Evolutionary conservation across 768 basidiomycete species (phyloP).

Genomic region (Collybia mongolica): DNA sequence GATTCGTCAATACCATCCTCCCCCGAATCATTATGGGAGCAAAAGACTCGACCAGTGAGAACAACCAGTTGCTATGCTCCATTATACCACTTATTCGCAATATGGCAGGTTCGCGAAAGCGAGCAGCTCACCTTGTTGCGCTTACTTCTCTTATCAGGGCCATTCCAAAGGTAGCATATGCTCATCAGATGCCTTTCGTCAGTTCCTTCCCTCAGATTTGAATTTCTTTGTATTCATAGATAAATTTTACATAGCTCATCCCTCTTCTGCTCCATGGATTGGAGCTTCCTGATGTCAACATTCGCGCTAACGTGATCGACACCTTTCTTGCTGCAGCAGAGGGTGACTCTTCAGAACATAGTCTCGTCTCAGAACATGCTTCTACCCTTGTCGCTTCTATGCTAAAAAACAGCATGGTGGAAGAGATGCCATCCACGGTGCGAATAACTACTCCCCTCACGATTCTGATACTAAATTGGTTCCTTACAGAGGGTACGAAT

Average conservation of each 20-base stretch:
- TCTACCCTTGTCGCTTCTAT: conserved; percentile 67
- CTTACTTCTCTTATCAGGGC: conserved; percentile 79
- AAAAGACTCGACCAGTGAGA: conserved; percentile 51
- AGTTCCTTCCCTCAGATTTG: conserved; percentile 9
- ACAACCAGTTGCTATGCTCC: neutral
- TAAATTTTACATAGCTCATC: conserved; percentile 57
- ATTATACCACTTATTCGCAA: neutral
- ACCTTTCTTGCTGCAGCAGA: conserved; percentile 72
- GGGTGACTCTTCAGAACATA: conserved; percentile 47
- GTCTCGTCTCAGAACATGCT: conserved; percentile 65
- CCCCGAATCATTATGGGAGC: conserved; percentile 75
- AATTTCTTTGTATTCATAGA: neutral
- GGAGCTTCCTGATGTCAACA: conserved; percentile 67
- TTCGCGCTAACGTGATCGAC: conserved; percentile 80
- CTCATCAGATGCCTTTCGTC: conserved; percentile 64
- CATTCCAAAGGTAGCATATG: conserved; percentile 74
- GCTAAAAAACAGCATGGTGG: conserved; percentile 58
- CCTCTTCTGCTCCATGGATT: conserved; percentile 87
- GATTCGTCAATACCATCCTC: conserved; percentile 68
- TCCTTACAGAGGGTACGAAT: conserved; percentile 65
- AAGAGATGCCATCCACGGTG: conserved; percentile 58
- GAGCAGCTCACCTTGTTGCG: conserved; percentile 77
- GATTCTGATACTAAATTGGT: no score
- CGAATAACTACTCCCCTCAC: conserved; percentile 11
- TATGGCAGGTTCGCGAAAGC: conserved; percentile 31